Conservation (phyloP, 2,329 filamentous ascomycete species). For the Helminthosporium solani region DNA sequence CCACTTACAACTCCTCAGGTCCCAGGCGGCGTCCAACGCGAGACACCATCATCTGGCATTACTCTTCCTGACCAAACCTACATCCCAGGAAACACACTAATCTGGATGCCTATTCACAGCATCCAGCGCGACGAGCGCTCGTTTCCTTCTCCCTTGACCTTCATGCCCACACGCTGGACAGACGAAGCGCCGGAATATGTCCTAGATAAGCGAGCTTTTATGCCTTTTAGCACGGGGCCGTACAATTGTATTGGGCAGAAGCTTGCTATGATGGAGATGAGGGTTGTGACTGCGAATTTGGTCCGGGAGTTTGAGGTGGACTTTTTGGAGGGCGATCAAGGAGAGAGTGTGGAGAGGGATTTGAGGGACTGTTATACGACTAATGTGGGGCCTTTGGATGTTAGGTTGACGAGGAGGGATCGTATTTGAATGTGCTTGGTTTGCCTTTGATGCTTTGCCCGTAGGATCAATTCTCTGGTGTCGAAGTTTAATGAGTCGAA, state of each 20-base stretch:
- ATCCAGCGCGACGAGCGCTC: conserved; percentile 34
- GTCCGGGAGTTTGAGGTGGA: conserved; percentile 61
- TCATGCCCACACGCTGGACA: conserved; percentile 37
- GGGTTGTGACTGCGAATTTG: conserved; percentile 59
- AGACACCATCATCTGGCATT: conserved; percentile 36
- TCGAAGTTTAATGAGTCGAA: too few relatives aligned
- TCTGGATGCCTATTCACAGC: conserved; percentile 34
- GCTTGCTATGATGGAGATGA: conserved; percentile 66
- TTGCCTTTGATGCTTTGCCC: too few relatives aligned
- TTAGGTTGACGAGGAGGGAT: conserved; percentile 20
- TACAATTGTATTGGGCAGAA: conserved; percentile 71
- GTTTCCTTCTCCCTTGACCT: conserved; percentile 23
- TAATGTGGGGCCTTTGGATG: conserved; percentile 33
- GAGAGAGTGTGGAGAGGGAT: conserved; percentile 18
- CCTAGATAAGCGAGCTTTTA: conserved; percentile 59
- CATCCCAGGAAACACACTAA: conserved; percentile 30
- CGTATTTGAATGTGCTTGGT: too few relatives aligned
- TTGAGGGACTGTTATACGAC: conserved; percentile 33
- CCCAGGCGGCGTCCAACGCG: conserved; percentile 33
- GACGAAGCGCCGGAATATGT: conserved; percentile 21
- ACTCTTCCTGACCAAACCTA: conserved; percentile 30
- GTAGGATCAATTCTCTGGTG: not conserved
- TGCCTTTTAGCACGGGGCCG: conserved; percentile 67
- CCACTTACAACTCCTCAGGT: conserved; percentile 9
- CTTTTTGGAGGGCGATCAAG: conserved; percentile 28